Percentiles rank a stretch among this genome's conserved stretches.
These are phyloP conservation scores for Fusarium graminum DNA, from an alignment of 2,329 filamentous ascomycete genomes.

Conservation along the genomic window DNA sequence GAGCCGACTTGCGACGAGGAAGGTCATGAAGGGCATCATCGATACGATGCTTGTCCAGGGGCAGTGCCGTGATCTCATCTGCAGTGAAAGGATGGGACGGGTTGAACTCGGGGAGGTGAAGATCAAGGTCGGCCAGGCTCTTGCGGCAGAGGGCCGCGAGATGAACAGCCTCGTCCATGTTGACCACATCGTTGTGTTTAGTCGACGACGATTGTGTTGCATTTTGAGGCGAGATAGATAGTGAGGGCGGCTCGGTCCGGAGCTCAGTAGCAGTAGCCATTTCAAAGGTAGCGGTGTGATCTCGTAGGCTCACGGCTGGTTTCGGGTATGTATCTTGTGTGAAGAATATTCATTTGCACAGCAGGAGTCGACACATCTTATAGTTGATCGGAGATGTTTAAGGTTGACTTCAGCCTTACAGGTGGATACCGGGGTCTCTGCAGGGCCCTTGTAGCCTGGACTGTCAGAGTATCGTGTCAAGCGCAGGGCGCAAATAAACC, in stretches of 20 bases:
- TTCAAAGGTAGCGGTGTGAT: slow-evolving; percentile 1
- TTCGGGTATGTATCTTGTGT: neutral
- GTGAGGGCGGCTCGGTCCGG: slow-evolving; percentile 40
- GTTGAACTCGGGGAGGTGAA: slow-evolving; percentile 48
- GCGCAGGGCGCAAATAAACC: slow-evolving; percentile 37
- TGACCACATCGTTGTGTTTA: slow-evolving; percentile 24
- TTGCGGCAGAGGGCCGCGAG: slow-evolving; percentile 50
- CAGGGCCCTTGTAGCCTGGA: neutral
- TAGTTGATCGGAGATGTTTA: neutral
- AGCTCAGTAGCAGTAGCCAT: slow-evolving; percentile 55
- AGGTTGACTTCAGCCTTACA: slow-evolving; percentile 32
- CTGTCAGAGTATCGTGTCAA: slow-evolving; percentile 29
- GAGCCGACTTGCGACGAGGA: slow-evolving; percentile 54
- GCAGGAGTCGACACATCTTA: slow-evolving; percentile 18
- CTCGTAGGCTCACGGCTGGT: neutral
- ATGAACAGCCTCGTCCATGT: slow-evolving; percentile 47
- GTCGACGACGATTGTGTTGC: slow-evolving; percentile 6
- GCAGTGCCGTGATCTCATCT: slow-evolving; percentile 55
- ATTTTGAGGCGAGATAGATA: slow-evolving; percentile 14
- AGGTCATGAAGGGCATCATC: slow-evolving; percentile 52
- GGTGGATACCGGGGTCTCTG: slow-evolving; percentile 27
- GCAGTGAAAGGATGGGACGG: slow-evolving; percentile 51
- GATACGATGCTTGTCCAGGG: slow-evolving; percentile 50
- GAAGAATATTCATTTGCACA: neutral
- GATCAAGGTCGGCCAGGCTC: slow-evolving; percentile 49